These are phyloP conservation scores for Radiomyces spectabilis DNA, from an alignment of 192 early-diverging fungal genomes.

Conservation along the genomic window DNA sequence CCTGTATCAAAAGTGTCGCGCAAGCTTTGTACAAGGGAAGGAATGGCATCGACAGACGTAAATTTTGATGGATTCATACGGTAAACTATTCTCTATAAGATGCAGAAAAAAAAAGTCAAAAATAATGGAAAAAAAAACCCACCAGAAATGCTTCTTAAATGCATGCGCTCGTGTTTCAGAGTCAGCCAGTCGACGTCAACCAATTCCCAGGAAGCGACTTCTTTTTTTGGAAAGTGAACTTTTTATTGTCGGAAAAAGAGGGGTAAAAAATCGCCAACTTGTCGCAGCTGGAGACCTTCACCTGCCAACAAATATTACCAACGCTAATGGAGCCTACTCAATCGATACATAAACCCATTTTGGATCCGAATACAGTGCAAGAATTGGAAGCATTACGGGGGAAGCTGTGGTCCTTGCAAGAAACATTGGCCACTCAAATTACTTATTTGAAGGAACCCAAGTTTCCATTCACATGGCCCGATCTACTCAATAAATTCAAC, in stretches of 20 bases:
- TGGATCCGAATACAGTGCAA: slow-evolving; percentile 22
- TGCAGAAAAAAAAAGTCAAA: slow-evolving; percentile 1
- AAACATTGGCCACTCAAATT: slow-evolving; percentile 29
- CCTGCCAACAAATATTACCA: neutral
- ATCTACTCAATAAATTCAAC: slow-evolving; percentile 36
- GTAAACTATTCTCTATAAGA: neutral
- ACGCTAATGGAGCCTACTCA: too few relatives aligned
- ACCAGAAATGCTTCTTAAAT: too few relatives aligned
- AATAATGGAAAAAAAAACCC: neutral
- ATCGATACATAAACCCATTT: slow-evolving; percentile 7
- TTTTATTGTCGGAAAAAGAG: too few relatives aligned
- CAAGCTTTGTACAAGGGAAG: neutral
- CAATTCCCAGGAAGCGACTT: neutral
- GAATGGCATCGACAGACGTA: neutral
- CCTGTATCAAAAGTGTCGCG: neutral
- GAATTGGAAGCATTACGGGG: slow-evolving; percentile 24
- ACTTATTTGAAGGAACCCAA: slow-evolving; percentile 29
- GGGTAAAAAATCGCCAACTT: too few relatives aligned
- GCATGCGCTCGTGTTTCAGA: too few relatives aligned
- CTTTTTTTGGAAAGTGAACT: neutral
- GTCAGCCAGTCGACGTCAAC: too few relatives aligned
- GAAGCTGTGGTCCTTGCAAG: slow-evolving; percentile 29
- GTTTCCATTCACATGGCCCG: slow-evolving; percentile 31
- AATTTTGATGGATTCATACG: neutral
- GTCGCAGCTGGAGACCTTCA: too few relatives aligned